Percentiles rank a stretch among this genome's conserved stretches.
These are phyloP conservation scores for Cicer judaicum DNA, from an alignment of 306 rosid genomes.

Conservation along the genomic window DNA sequence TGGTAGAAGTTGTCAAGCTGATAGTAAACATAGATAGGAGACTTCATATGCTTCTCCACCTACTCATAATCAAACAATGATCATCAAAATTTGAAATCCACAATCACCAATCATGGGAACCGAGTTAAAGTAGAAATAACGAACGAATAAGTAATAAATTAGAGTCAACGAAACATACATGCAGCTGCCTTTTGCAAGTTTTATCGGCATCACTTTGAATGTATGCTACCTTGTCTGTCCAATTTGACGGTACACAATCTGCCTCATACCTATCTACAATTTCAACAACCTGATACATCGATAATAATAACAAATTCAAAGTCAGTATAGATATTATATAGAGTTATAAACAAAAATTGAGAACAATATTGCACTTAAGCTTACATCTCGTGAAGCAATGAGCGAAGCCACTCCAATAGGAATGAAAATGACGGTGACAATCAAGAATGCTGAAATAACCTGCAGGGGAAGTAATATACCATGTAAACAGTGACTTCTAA, in stretches of 20 bases:
- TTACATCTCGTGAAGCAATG: constrained; percentile 82
- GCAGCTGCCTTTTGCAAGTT: constrained; percentile 56
- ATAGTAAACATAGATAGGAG: constrained; percentile 82
- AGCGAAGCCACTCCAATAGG: constrained; percentile 92
- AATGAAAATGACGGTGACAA: constrained; percentile 75
- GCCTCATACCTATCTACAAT: constrained; percentile 77
- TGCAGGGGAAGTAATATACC: constrained; percentile 46
- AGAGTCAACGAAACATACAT: constrained; percentile 49
- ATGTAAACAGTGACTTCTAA: constrained; percentile 10
- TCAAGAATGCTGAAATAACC: constrained; percentile 93
- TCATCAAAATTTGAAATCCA: constrained; percentile 32
- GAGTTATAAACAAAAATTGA: constrained; percentile 34
- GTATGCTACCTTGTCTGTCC: constrained; percentile 55
- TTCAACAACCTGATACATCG: constrained; percentile 76
- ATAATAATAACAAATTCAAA: constrained; percentile 25
- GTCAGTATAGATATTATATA: constrained; percentile 38
- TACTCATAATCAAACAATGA: constrained; percentile 45
- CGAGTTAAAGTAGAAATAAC: constrained; percentile 1
- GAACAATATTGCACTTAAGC: constrained; percentile 38
- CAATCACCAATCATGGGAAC: constrained; percentile 21
- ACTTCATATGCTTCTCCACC: constrained; percentile 76
- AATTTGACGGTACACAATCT: constrained; percentile 54
- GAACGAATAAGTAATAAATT: constrained; percentile 19
- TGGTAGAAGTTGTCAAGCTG: constrained; percentile 96
- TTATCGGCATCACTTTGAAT: constrained; percentile 59